These are phyloP conservation scores for Aspergillus ustus DNA, from an alignment of 2,329 filamentous ascomycete species.

Conservation along the genomic window DNA sequence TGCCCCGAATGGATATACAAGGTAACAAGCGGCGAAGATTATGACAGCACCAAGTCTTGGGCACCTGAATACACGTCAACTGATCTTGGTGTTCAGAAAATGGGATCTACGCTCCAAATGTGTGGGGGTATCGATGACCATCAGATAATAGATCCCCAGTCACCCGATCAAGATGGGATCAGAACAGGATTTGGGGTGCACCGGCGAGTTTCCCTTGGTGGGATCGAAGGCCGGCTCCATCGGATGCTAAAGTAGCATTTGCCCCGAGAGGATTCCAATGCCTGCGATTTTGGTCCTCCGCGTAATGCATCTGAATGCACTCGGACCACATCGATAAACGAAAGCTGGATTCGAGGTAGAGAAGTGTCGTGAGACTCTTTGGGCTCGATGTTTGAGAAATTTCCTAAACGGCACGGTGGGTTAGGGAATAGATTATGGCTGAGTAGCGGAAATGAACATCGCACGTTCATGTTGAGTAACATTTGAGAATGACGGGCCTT, in stretches of 20 bases:
- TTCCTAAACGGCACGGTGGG: not conserved
- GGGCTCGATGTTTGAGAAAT: not conserved
- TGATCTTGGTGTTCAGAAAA: not conserved
- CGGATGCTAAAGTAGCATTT: not conserved
- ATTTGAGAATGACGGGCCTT: not conserved
- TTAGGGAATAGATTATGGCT: not conserved
- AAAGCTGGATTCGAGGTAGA: not conserved
- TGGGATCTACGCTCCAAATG: not conserved
- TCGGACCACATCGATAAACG: not conserved
- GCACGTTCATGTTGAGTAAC: slow-evolving; percentile 4
- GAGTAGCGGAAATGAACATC: not conserved
- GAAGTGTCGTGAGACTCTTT: not conserved
- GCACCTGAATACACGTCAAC: slow-evolving; percentile 4
- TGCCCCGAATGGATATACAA: not conserved
- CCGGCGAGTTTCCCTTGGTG: slow-evolving; percentile 1
- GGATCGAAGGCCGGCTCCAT: not conserved
- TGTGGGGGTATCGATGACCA: not conserved
- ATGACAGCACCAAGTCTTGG: not conserved
- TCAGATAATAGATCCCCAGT: not conserved
- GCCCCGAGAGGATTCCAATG: not conserved
- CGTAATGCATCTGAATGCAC: not conserved
- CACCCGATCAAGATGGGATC: not conserved
- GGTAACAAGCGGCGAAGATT: not conserved
- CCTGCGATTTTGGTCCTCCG: not conserved
- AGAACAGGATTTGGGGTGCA: not conserved